Evolutionary conservation across 352 stramenopile species (phyloP), one percentile per base, ranked within the genome.

Genomic region (Phytophthora sp.): DNA sequence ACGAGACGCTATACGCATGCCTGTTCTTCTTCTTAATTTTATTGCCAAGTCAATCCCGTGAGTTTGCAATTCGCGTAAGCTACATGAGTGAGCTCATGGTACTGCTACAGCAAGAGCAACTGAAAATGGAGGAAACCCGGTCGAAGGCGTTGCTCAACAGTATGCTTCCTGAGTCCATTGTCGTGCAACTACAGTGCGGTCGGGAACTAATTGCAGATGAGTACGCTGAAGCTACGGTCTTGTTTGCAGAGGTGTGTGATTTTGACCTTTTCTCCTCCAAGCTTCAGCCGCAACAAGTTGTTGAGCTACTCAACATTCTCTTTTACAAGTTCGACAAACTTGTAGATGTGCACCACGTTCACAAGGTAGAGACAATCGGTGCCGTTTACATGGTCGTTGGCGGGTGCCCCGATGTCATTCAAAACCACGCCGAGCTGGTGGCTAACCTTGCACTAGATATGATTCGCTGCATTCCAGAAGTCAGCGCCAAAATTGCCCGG

Each of bases 321-420:
- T 97, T 94, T 54, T 95, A 89, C 72, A 89, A 94, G 60, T 96
- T 97, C 35, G 90, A 96, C 70, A 86, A 92, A 45, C 74, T 96
- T 12, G 79, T 94, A 18, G 87, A 96, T 28, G 78, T 92, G 5
- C 87, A 95, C 51, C 71, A 84, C n/a, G 87, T 97, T 7, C 89
- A 97, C 72, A 97, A 97, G 62, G 87, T 97, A 4, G 89, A 97
- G 57, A 97, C 90, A 11, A 92, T 97, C n/a, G 89, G 87, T 17
- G 83, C 90, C 7, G 88, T 95, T 0, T 97, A 97, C 68, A 95
- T 97, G 87, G 89, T 94, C 11, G 85, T 93, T 1, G 82, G 83
- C 11, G 88, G 89, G 0, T 96, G 85, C 32, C 88, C 89, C 5
- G 76, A 93, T 26, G 71, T 76, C 30, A 87, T 81, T 7, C 38